Conservation (phyloP, 1,139 yeast genomes). For the Geotrichum macrosporum region DNA sequence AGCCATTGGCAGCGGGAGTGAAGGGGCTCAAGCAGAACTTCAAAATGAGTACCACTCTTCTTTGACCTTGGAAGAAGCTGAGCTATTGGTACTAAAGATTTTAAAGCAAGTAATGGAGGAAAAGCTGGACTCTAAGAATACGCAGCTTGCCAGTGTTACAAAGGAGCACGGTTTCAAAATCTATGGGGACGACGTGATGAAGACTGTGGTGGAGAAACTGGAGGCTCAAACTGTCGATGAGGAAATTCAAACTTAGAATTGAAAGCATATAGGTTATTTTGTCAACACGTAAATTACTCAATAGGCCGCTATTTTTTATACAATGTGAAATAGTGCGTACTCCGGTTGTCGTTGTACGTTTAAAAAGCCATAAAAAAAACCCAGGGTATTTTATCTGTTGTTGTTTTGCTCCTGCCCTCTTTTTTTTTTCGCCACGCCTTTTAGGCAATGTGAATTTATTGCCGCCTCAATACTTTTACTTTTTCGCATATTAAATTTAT, state of each 20-base stretch:
- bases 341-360: no score
- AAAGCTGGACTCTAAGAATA: slow-evolving; percentile 90
- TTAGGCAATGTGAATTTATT: no score
- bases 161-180: slow-evolving; percentile 80
- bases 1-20: slow-evolving; percentile 98
- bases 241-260: slow-evolving; percentile 24
- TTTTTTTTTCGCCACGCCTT: no score
- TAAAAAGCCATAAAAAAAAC: no score
- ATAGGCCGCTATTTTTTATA: neutral
- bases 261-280: neutral
- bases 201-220: slow-evolving; percentile 68
- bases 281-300: slow-evolving; percentile 2
- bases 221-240: slow-evolving; percentile 65
- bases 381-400: no score
- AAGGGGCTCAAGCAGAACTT: slow-evolving; percentile 97
- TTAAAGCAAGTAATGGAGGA: slow-evolving; percentile 99
- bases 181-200: slow-evolving; percentile 79
- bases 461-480: no score
- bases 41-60: slow-evolving; percentile 96
- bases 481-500: no score
- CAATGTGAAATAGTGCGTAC: no score
- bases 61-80: slow-evolving; percentile 91
- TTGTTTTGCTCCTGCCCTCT: no score
- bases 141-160: slow-evolving; percentile 92
- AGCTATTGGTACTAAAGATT: slow-evolving; percentile 78